A percentile compares a stretch with the other conserved stretches of the same genome.
Conservation (phyloP, 176 grass and related monocot species). For the Carex parvula region DNA sequence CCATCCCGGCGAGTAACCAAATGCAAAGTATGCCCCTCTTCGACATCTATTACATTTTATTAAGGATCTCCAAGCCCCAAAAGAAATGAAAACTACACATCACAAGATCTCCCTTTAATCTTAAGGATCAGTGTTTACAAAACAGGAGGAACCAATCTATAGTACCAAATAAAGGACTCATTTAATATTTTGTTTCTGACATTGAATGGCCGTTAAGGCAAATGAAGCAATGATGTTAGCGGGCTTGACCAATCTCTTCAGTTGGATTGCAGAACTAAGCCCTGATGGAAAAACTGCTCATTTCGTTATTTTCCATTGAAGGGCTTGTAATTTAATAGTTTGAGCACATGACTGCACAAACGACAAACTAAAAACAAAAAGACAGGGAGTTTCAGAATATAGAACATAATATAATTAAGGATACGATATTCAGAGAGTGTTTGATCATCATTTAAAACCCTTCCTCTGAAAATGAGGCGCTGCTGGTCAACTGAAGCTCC, state of each 20-base stretch:
- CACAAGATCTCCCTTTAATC: neutral
- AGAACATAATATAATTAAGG: conserved; percentile 32
- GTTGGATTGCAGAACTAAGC: neutral
- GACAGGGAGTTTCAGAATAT: neutral
- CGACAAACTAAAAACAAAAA: neutral
- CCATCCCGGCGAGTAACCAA: conserved; percentile 58
- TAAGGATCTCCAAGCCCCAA: neutral
- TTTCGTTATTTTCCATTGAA: neutral
- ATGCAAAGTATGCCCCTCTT: conserved; percentile 92
- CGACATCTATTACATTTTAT: conserved; percentile 50
- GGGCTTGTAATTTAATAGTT: neutral
- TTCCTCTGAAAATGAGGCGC: conserved; percentile 84
- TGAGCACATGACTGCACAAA: neutral
- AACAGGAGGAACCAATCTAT: neutral
- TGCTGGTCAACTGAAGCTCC: conserved; percentile 68
- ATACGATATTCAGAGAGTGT: conserved; percentile 90
- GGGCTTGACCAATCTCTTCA: neutral
- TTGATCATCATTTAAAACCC: conserved; percentile 82
- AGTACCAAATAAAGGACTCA: neutral
- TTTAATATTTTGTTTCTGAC: neutral
- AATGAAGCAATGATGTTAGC: neutral
- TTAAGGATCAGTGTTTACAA: neutral
- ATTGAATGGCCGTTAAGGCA: neutral
- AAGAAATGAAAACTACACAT: neutral
- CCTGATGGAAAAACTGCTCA: neutral